Evolutionary conservation across 352 stramenopile genomes (phyloP).

Genomic region (Elongisporangium anandrum): DNA sequence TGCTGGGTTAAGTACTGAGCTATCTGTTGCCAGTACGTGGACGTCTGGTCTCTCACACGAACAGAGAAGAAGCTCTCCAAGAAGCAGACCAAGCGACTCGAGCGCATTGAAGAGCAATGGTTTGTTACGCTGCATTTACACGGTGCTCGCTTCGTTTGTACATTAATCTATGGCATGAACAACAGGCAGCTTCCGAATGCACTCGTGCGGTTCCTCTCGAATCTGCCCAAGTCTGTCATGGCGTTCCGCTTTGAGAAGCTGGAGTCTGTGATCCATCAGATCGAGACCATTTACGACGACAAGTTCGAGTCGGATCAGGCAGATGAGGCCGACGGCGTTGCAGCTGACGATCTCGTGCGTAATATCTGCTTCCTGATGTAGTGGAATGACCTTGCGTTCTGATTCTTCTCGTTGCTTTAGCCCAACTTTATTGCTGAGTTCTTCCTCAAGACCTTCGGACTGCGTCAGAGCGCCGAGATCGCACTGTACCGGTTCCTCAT

Average conservation of each 20-base stretch:
- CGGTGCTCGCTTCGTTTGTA: background rate
- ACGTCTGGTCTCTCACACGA: constrained; percentile 55
- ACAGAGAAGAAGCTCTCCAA: constrained; percentile 41
- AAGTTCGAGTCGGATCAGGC: constrained; percentile 58
- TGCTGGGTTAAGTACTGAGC: background rate
- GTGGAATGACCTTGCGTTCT: background rate
- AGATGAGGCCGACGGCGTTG: constrained; percentile 59
- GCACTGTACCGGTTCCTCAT: constrained; percentile 67
- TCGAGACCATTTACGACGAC: constrained; percentile 76
- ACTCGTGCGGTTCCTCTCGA: constrained; percentile 60
- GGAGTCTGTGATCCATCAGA: constrained; percentile 40
- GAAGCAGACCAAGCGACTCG: constrained; percentile 29
- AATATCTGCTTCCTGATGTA: background rate
- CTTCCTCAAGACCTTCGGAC: constrained; percentile 62
- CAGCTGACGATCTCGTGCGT: constrained; percentile 43
- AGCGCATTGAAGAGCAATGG: constrained; percentile 51
- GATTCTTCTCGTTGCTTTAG: constrained; percentile 12
- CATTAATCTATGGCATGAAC: background rate
- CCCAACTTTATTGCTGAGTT: constrained; percentile 66
- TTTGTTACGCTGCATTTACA: constrained; percentile 4
- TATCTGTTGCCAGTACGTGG: constrained; percentile 32
- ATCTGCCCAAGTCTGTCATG: constrained; percentile 67
- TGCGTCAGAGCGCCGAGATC: constrained; percentile 62
- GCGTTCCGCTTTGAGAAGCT: constrained; percentile 62
- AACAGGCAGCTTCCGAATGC: constrained; percentile 43